Conservation (phyloP, 2,329 filamentous ascomycete genomes). For the Apiospora pterosperma region DNA sequence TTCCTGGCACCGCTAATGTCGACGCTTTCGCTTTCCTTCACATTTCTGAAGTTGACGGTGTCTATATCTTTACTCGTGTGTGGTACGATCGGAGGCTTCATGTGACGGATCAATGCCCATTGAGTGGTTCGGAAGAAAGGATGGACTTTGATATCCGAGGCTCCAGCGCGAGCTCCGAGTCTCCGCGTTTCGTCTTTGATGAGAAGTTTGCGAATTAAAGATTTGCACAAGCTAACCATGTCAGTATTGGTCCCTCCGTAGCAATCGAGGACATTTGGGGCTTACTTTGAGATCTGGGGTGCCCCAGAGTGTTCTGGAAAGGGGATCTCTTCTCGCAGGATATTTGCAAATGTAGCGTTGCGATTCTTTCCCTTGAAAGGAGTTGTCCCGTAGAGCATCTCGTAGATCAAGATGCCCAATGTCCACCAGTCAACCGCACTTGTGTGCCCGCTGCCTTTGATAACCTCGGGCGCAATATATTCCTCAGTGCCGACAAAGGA, state of each 20-base stretch:
- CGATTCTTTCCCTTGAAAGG: conserved; percentile 99
- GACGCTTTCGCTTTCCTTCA: conserved; percentile 95
- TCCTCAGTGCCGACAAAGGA: conserved; percentile 98
- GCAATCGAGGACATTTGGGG: conserved; percentile 16
- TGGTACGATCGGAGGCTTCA: conserved; percentile 96
- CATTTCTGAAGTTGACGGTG: conserved; percentile 94
- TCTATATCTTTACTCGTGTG: conserved; percentile 87
- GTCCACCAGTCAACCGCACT: conserved; percentile 99
- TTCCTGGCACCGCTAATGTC: conserved; percentile 66
- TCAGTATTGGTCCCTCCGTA: background rate
- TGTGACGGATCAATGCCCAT: conserved; percentile 95
- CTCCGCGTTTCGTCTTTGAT: conserved; percentile 97
- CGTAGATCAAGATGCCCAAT: conserved; percentile 92
- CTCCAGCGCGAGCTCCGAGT: conserved; percentile 88
- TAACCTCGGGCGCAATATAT: conserved; percentile 98
- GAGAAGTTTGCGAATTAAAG: conserved; percentile 88
- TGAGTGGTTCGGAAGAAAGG: conserved; percentile 95
- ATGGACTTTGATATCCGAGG: conserved; percentile 93
- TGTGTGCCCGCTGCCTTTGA: conserved; percentile 97
- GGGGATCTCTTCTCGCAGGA: conserved; percentile 88
- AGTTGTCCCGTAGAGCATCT: conserved; percentile 98
- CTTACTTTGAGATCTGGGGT: conserved; percentile 89
- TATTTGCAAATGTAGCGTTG: conserved; percentile 97
- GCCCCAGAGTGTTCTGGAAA: conserved; percentile 86
- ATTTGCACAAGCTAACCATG: conserved; percentile 78